Base-by-base conservation (phyloP, 179 eudicot species). In the Corrigiola litoralis region DNA sequence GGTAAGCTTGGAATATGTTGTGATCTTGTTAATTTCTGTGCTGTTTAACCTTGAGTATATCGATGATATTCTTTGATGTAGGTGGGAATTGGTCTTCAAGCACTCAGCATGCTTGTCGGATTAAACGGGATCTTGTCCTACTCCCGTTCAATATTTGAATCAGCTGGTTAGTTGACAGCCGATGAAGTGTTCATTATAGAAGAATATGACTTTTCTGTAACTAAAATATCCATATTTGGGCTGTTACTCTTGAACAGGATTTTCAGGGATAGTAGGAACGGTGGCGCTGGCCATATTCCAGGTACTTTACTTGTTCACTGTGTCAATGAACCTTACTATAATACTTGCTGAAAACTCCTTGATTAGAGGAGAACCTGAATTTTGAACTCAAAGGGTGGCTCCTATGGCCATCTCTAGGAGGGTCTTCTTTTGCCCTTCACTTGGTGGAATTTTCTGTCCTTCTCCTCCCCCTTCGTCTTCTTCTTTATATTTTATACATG, bases 141-240 rank as follows among this genome's bases (percentile, higher is more conserved):
- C 59, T 76, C 81, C 24, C 54, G 70, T 32, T 71, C 77, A 4
- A 59, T 71, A 53, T 77, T 73, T 54, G 67, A 74, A 50, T 72
- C 84, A 41, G 81, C 79, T 33, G 84, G 84, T 80, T n/a, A 70
- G 72, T 58, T 60, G 25, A 17, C 44, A 38, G 25, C 18, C 20
- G 20, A 45, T 45, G n/a, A n/a, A n/a, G n/a, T n/a, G n/a, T n/a
- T n/a, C n/a, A n/a, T n/a, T n/a, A n/a, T n/a, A n/a, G n/a, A n/a
- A n/a, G n/a, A 0, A 2, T 49, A 0, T 21, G 21, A n/a, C 24
- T 21, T 11, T 49, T 21, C 0, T 23, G 6, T 24, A 8, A 49
- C 10, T n/a, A 51, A 14, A 51, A 51, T 51, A 1, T 51, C 56
- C 28, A 53, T 31, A 32, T 27, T 29, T 14, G 18, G 8, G 18